Base-by-base conservation (phyloP, 768 basidiomycete genomes). In the Tulasnella sp. region DNA sequence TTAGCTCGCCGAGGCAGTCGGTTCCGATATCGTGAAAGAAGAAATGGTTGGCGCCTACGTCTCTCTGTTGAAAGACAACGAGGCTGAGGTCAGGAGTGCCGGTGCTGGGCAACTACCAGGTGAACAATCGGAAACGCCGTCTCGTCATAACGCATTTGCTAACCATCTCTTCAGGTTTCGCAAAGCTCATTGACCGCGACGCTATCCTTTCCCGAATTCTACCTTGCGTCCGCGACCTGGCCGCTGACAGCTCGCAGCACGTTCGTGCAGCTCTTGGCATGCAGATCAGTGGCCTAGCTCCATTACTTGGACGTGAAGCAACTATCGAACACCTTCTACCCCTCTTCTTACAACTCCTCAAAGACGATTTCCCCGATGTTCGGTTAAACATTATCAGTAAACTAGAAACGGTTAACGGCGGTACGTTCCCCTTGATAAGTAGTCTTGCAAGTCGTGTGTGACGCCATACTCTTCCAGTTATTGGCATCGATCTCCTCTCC, bases 321-420 rank as follows among this genome's bases (percentile, higher is more conserved):
- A 99, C 96, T 8, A 86, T 93, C 65, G 93, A 99, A 68, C 84
- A 99, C 67, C 77, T 98, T n/a, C 76, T 98, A 15, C 96, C 93
- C 11, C 75, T 98, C 19, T 99, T 98, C 80, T 76, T 99, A 43
- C 91, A 92, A 65, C 77, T 99, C 42, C 74, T 99, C 52, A 99
- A 98, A 72, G 96, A 99, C 65, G 96, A 99, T 66, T 98, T 97
- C 75, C 90, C 93, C 4, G 96, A 99, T 65, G 96, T 99, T 46
- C 78, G 96, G 61, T 72, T 98, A 62, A 97, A 99, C 69, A 87
- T 99, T 66, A 99, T 99, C 72, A 91, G 91, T 74, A 98, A 98
- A 71, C 79, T 99, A 40, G 96, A 99, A 70, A 86, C 82, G 34
- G 93, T 99, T 63, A 94, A 98, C 68, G 74, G 77, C 49, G 92